These are phyloP conservation scores for Xylaria digitata DNA, from an alignment of 2,329 filamentous ascomycete genomes.

Conservation along the genomic window DNA sequence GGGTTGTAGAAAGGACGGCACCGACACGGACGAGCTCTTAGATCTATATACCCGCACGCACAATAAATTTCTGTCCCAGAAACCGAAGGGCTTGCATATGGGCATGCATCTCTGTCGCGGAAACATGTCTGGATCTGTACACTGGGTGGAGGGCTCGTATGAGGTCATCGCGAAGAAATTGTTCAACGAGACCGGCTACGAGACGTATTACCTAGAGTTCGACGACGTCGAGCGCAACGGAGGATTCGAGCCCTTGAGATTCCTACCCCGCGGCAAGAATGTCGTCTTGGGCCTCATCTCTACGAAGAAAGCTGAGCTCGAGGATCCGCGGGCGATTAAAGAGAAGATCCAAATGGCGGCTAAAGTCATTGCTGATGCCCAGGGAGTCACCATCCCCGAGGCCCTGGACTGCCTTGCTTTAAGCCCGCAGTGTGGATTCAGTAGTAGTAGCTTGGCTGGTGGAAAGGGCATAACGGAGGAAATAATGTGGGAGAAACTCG, in stretches of 20 bases:
- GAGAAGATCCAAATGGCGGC: slow-evolving; percentile 60
- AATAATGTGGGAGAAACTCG: slow-evolving; percentile 47
- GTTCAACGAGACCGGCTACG: slow-evolving; percentile 60
- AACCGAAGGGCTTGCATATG: slow-evolving; percentile 67
- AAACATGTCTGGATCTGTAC: slow-evolving; percentile 60
- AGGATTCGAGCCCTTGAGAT: slow-evolving; percentile 61
- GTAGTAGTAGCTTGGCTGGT: slow-evolving; percentile 47
- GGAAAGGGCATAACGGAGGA: slow-evolving; percentile 46
- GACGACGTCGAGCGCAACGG: slow-evolving; percentile 61
- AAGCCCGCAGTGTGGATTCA: slow-evolving; percentile 66
- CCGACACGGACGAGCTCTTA: slow-evolving; percentile 63
- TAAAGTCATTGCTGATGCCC: slow-evolving; percentile 67
- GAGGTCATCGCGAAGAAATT: slow-evolving; percentile 62
- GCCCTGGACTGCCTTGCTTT: slow-evolving; percentile 66
- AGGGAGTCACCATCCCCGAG: slow-evolving; percentile 62
- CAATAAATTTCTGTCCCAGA: slow-evolving; percentile 66
- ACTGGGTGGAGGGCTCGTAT: slow-evolving; percentile 64
- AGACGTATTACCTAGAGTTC: slow-evolving; percentile 66
- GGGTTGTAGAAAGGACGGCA: slow-evolving; percentile 66
- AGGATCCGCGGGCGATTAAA: slow-evolving; percentile 58
- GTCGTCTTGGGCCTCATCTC: slow-evolving; percentile 64
- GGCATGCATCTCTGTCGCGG: slow-evolving; percentile 71
- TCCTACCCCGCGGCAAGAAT: slow-evolving; percentile 61
- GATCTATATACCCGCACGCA: slow-evolving; percentile 72
- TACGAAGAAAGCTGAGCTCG: slow-evolving; percentile 60